Evolutionary conservation across 2,329 filamentous ascomycete species (phyloP), one percentile per base, ranked within the genome.

Genomic region (Leptodontidium sp.): DNA sequence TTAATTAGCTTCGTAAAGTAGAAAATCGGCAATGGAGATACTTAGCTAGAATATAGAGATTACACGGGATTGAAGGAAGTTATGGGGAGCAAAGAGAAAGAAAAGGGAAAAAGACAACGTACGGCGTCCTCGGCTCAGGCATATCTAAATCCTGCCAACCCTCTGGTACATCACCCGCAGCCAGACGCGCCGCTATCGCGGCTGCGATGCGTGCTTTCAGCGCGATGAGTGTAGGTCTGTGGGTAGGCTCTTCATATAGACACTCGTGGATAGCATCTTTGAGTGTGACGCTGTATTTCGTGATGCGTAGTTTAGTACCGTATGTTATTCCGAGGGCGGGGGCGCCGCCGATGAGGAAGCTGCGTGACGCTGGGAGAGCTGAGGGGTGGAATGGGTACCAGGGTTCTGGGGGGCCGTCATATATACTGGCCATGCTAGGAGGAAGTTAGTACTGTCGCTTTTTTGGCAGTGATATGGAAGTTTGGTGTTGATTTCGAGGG

Each of bases 261-360:
- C 67, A 69, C 17, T 61, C 15, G 5, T 58, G 55, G 11, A 69
- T 66, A 9, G 35, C 24, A 29, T 63, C 61, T 63, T 52, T 63
- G 26, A 63, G 58, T 9, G 5, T 3, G 11, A 1, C 17, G 11
- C 38, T 47, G 6, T 61, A 61, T 0, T 26, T 8, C 2, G 38
- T 65, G 14, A 21, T 40, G 17, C 43, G 40, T 7, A 61, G 9
- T 21, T 61, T 17, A 6, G 26, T 35, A 5, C 65, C 49, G 50
- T 63, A 63, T 12, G 40, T 58, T 6, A 40, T 45, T 8, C 64
- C 57, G 21, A 24, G 17, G 3, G 58, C 15, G 12, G 59, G 26
- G 40, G 24, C 26, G 4, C 50, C 40, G 12, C 24, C 24, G 11
- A 62, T 57, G 12, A 4, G 38, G 58, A 35, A 64, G n/a, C 17